Evolutionary conservation across 169 alveolate species (phyloP).

Genomic region (Plasmodium gallinaceum): DNA sequence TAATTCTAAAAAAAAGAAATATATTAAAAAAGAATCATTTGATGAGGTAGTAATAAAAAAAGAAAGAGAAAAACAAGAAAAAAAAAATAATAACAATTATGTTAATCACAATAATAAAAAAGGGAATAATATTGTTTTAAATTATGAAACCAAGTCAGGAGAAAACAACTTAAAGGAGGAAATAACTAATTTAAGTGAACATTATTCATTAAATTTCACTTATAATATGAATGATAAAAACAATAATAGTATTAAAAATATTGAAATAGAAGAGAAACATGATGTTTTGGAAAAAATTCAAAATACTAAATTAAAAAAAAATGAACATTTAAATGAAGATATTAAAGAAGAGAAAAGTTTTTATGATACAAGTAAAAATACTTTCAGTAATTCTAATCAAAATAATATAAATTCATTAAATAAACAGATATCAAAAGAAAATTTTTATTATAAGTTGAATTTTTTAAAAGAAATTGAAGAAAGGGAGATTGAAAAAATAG

Average conservation of each 20-base stretch:
- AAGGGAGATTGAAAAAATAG: constrained; percentile 45
- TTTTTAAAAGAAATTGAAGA: constrained; percentile 45
- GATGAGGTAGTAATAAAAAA: no score
- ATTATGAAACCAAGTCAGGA: no score
- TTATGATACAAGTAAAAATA: not conserved
- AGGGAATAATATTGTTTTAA: not conserved
- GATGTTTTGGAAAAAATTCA: not conserved
- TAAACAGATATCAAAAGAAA: constrained; percentile 51
- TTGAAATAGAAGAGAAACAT: not conserved
- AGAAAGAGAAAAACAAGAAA: not conserved
- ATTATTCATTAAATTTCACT: not conserved
- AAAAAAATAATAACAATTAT: not conserved
- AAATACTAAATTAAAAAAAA: not conserved
- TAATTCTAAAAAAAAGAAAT: not conserved
- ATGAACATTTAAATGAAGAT: not conserved
- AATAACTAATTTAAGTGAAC: no score
- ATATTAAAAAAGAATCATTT: not conserved
- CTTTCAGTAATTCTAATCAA: not conserved
- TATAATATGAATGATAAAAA: not conserved
- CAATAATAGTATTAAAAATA: not conserved
- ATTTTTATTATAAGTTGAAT: constrained; percentile 43
- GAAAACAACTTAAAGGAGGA: no score
- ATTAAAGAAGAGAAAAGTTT: not conserved
- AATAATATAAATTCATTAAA: not conserved
- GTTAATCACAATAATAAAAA: not conserved